Conservation (phyloP, 176 grass and related monocot genomes). For the Ensete ventricosum region DNA sequence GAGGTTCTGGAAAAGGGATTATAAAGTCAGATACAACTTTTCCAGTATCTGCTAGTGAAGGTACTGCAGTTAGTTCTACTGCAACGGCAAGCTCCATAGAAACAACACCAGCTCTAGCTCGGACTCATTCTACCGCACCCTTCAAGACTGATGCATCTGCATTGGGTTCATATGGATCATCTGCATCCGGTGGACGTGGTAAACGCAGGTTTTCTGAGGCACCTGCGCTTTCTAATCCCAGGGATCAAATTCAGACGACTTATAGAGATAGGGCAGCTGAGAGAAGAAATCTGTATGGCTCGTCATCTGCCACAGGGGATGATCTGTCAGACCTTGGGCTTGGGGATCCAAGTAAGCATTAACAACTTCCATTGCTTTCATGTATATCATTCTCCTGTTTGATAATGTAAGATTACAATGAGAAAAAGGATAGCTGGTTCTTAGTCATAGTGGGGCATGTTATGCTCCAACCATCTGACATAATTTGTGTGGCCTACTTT, state of each 20-base stretch:
- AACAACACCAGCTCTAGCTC: slow-evolving; percentile 22
- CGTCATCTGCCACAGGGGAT: slow-evolving; percentile 37
- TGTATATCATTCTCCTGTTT: neutral
- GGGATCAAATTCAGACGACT: slow-evolving; percentile 35
- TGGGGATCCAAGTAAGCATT: slow-evolving; percentile 67
- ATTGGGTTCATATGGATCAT: slow-evolving; percentile 40
- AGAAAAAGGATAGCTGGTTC: neutral
- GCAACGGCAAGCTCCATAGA: slow-evolving; percentile 18
- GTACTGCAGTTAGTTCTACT: slow-evolving; percentile 17
- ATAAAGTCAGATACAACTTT: slow-evolving; percentile 53
- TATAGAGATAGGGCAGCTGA: slow-evolving; percentile 98
- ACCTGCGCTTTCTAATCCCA: slow-evolving; percentile 34
- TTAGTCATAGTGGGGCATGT: neutral
- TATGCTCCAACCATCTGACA: neutral
- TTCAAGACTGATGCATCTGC: slow-evolving; percentile 81
- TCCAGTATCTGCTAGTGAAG: slow-evolving; percentile 31
- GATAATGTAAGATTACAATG: slow-evolving; percentile 9
- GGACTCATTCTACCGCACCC: slow-evolving; percentile 24
- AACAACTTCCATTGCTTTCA: neutral
- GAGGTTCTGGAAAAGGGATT: slow-evolving; percentile 70
- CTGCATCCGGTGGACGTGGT: slow-evolving; percentile 45
- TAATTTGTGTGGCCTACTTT: neutral
- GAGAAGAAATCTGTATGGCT: slow-evolving; percentile 80
- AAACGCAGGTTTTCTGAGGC: slow-evolving; percentile 92
- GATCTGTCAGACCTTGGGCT: slow-evolving; percentile 29